Conservation (phyloP, 1,139 yeast species). For the Sporopachydermia cereana region DNA sequence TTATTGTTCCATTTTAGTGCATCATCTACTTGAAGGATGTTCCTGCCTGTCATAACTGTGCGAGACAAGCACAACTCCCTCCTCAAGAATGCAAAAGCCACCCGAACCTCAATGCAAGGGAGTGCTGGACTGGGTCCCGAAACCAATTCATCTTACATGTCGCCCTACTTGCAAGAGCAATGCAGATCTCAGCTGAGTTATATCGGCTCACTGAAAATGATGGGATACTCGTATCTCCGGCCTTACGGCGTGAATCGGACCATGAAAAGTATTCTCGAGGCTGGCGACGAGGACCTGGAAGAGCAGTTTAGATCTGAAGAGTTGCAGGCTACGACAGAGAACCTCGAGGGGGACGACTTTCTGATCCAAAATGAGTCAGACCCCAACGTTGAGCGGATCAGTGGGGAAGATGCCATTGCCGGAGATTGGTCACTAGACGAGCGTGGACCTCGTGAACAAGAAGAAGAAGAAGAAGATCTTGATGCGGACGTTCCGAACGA, state of each 20-base stretch:
- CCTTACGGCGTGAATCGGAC: constrained; percentile 50
- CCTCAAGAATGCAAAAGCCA: not conserved
- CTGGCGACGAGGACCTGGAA: constrained; percentile 16
- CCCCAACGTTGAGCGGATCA: constrained; percentile 6
- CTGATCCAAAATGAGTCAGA: constrained; percentile 15
- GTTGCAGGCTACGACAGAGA: constrained; percentile 19
- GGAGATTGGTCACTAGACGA: too few species aligned
- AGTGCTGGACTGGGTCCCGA: not conserved
- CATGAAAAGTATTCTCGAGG: constrained; percentile 32
- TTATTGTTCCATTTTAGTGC: too few species aligned
- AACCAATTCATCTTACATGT: not conserved
- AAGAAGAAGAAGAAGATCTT: constrained; percentile 24
- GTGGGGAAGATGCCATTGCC: constrained; percentile 6
- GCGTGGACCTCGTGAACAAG: constrained; percentile 1
- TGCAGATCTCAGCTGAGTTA: constrained; percentile 23
- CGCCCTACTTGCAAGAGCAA: not conserved
- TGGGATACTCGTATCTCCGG: constrained; percentile 38
- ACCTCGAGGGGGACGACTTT: constrained; percentile 13
- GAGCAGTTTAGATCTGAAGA: constrained; percentile 20
- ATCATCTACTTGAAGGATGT: too few species aligned
- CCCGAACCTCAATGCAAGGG: not conserved
- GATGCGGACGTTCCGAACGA: constrained; percentile 39
- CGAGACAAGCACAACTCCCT: not conserved
- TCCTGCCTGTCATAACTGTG: not conserved
- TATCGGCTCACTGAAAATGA: constrained; percentile 31